Evolutionary conservation across 1,284 basidiomycete species (phyloP).

Genomic region (Sphagnurus paluster): DNA sequence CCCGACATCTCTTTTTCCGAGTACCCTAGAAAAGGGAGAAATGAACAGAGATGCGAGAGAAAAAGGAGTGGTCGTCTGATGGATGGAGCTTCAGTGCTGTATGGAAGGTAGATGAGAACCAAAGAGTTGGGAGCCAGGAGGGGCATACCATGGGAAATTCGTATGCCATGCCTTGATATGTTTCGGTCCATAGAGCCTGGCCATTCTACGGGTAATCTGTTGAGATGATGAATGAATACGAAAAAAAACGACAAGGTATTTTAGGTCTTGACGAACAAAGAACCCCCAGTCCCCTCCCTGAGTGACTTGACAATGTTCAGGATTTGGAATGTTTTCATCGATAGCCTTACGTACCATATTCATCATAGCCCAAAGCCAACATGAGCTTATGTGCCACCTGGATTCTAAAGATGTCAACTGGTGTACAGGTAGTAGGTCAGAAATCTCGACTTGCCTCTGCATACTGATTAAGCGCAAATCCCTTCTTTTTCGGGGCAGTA

Average conservation of each 20-base stretch:
- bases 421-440: neutral
- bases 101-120: conserved; percentile 1
- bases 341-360: conserved; percentile 50
- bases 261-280: conserved; percentile 33
- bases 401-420: conserved; percentile 3
- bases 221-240: neutral
- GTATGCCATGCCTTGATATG: conserved; percentile 48
- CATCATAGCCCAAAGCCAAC: conserved; percentile 49
- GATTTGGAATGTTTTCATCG: neutral
- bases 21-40: conserved; percentile 11
- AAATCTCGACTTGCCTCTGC: conserved; percentile 31
- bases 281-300: conserved; percentile 58
- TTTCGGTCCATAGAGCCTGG: conserved; percentile 38
- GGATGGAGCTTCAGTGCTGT: conserved; percentile 26
- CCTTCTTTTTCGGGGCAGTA: conserved; percentile 35
- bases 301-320: conserved; percentile 34
- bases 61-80: conserved; percentile 26
- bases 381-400: conserved; percentile 52
- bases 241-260: neutral
- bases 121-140: neutral
- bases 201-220: conserved; percentile 43
- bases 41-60: conserved; percentile 23
- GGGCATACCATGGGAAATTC: conserved; percentile 37
- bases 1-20: conserved; percentile 37
- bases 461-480: conserved; percentile 31